Evolutionary conservation across 176 grass and related monocot genomes (phyloP).

Genomic region (Pharus latifolius): DNA sequence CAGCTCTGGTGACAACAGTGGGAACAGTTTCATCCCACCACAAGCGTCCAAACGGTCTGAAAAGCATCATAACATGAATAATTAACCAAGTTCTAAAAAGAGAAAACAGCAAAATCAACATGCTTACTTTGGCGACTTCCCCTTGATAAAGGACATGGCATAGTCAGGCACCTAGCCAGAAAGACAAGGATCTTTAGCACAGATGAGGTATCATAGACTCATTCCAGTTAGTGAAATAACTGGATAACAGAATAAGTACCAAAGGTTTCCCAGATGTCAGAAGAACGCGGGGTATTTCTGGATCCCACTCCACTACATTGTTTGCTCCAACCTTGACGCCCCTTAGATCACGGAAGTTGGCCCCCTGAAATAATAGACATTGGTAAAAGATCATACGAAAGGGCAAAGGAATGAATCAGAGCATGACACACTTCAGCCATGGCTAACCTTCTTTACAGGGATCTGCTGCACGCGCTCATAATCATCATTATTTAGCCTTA

Average conservation of each 20-base stretch:
- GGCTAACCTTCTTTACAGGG: conserved; percentile 55
- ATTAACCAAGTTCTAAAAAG: no score
- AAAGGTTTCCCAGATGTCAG: conserved; percentile 69
- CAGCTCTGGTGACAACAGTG: conserved; percentile 77
- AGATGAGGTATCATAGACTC: background rate
- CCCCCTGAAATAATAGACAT: conserved; percentile 33
- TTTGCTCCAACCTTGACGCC: conserved; percentile 62
- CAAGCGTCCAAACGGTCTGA: conserved; percentile 78
- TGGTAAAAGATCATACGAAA: background rate
- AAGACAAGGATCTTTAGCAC: background rate
- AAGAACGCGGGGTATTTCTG: conserved; percentile 18
- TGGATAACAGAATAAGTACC: conserved; percentile 14
- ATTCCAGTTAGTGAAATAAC: background rate
- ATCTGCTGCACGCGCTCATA: conserved; percentile 45
- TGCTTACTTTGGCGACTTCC: conserved; percentile 49
- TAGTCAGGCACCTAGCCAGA: conserved; percentile 59
- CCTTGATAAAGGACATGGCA: conserved; percentile 67
- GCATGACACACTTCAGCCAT: background rate
- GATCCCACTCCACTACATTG: conserved; percentile 50
- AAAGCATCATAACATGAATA: background rate
- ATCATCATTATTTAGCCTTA: conserved; percentile 57
- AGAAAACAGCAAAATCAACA: background rate
- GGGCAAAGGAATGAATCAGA: background rate
- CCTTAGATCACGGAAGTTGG: conserved; percentile 70
- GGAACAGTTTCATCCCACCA: conserved; percentile 97